Percentiles rank a stretch among this genome's conserved stretches.
These are phyloP conservation scores for Hericium coralloides DNA, from an alignment of 768 basidiomycete species.

Conservation along the genomic window DNA sequence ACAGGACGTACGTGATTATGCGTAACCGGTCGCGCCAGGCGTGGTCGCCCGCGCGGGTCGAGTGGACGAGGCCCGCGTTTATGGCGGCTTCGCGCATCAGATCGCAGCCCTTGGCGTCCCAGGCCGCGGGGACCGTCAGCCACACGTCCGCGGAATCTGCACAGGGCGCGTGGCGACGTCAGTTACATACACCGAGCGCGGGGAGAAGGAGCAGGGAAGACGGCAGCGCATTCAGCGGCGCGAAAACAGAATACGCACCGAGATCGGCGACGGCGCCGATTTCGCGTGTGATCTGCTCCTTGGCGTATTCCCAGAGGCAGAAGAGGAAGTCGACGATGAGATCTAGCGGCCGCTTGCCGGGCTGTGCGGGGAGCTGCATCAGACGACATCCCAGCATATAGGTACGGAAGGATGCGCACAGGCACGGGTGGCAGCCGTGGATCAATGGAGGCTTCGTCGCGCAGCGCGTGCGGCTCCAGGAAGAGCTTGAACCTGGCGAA, in stretches of 20 bases:
- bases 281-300: constrained; percentile 78
- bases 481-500: constrained; percentile 73
- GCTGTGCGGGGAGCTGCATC: constrained; percentile 29
- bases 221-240: background rate
- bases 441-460: constrained; percentile 63
- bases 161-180: background rate
- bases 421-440: constrained; percentile 73
- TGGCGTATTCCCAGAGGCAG: constrained; percentile 81
- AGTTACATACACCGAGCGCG: background rate
- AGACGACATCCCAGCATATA: background rate
- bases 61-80: constrained; percentile 69
- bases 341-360: constrained; percentile 67
- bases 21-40: constrained; percentile 74
- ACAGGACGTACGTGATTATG: constrained; percentile 59
- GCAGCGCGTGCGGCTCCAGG: constrained; percentile 72
- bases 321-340: constrained; percentile 78
- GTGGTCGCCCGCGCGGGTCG: constrained; percentile 56
- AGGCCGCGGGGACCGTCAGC: constrained; percentile 84
- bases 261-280: constrained; percentile 82
- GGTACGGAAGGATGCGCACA: constrained; percentile 31
- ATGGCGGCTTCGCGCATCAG: constrained; percentile 85
- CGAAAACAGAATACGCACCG: constrained; percentile 35
- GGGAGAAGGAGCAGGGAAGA: background rate
- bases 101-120: constrained; percentile 80
- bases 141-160: constrained; percentile 78